These are phyloP conservation scores for Hanseniaspora osmophila DNA, from an alignment of 805 yeast genomes.

Conservation along the genomic window DNA sequence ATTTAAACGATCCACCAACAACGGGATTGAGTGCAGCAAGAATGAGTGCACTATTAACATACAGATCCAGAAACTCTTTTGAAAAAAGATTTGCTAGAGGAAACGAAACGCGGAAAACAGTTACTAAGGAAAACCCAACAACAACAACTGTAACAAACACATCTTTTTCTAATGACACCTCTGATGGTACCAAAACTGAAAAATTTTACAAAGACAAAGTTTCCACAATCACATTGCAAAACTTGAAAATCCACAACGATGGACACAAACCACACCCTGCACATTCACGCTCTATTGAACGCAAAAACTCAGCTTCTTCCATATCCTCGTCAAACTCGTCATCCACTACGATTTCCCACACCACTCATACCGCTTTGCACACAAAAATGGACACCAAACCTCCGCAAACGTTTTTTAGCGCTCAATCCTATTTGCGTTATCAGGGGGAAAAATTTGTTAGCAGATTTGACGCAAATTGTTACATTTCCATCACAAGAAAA, in stretches of 20 bases:
- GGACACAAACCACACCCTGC: constrained; percentile 35
- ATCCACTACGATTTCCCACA: constrained; percentile 5
- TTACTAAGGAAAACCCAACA: constrained; percentile 5
- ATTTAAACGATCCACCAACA: constrained; percentile 63
- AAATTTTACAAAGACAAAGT: too few relatives aligned
- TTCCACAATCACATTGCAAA: constrained; percentile 21
- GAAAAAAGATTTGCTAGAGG: constrained; percentile 86
- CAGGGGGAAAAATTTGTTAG: constrained; percentile 84
- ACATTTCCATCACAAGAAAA: constrained; percentile 84
- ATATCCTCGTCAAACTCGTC: constrained; percentile 17
- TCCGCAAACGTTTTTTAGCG: constrained; percentile 63
- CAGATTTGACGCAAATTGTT: constrained; percentile 93
- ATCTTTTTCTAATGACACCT: too few relatives aligned
- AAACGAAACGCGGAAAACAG: constrained; percentile 31
- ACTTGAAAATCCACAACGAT: constrained; percentile 80
- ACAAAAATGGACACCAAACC: too few relatives aligned
- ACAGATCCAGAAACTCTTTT: constrained; percentile 82
- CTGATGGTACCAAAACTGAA: too few relatives aligned
- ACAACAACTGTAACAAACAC: neutral
- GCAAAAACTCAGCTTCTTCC: constrained; percentile 11
- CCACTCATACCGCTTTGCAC: too few relatives aligned
- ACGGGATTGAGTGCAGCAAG: constrained; percentile 91
- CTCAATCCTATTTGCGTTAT: constrained; percentile 86
- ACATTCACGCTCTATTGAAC: neutral
- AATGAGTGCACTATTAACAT: constrained; percentile 90